Evolutionary conservation across 1,284 basidiomycete genomes (phyloP), one percentile per base, ranked within the genome.

Genomic region (Sanghuangporus weigelae): DNA sequence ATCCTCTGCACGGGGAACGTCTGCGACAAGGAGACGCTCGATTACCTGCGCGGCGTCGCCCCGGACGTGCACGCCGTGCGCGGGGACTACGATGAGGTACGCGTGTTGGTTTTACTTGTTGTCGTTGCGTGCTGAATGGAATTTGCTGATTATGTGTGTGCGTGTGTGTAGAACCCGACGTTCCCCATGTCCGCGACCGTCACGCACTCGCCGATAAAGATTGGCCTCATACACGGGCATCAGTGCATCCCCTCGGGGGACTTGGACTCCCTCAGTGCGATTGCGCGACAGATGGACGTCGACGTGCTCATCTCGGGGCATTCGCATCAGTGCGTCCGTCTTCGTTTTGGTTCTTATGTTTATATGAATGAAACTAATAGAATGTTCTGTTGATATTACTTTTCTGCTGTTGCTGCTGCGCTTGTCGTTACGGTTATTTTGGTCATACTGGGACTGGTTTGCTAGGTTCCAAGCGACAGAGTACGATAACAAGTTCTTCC

Each of bases 1-100:
- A 97, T 99, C 67, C 83, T 99, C 39, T 97, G 95, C 74, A 99
- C 96, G 0, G 97, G 96, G 56, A 99, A 99, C 73, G 90, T 98
- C 12, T 97, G 95, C 74, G 97, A 99, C 78, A 89, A 91, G 70
- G 96, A 98, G 77, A 99, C 96, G 11, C 95, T 92, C 72, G 96
- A 98, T 71, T 99, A 98, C 77, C 81, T 99, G n/a, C 82, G 94
- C 63, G 95, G 93, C n/a, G 92, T 99, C 23, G 90, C 93, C n/a
- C 89, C 92, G 8, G 97, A 98, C 71, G 92, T 99, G 6, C 85
- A 94, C 70, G 89, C 95, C 48, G 96, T 97, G 4, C 83, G 88
- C 69, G 96, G 97, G 2, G 97, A 99, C 75, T 98, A 93, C 71
- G 96, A 99, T 73, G 96, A 98, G 80, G 93, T 93, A 70, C 67